Conservation (phyloP, 768 basidiomycete species). For the Boletus barrowsii region DNA sequence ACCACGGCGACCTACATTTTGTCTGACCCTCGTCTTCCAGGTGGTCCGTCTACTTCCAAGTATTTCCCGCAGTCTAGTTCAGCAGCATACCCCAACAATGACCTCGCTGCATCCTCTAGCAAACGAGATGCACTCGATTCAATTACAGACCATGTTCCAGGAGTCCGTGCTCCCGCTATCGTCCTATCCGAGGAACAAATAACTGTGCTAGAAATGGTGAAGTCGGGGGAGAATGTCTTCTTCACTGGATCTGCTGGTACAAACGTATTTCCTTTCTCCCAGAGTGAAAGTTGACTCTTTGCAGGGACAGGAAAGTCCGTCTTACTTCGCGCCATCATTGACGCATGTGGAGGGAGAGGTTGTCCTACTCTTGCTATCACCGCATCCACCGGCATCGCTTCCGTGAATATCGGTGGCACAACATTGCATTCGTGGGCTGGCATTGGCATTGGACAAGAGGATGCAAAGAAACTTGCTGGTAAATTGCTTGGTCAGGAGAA, state of each 20-base stretch:
- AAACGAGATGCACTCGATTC: not conserved
- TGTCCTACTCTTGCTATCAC: conserved; percentile 60
- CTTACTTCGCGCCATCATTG: conserved; percentile 71
- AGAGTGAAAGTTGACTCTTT: conserved; percentile 1
- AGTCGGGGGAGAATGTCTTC: conserved; percentile 65
- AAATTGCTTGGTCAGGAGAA: conserved; percentile 49
- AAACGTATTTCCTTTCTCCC: not conserved
- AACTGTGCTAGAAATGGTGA: conserved; percentile 49
- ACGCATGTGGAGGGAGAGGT: conserved; percentile 37
- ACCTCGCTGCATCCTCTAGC: not conserved
- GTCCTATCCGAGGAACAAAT: conserved; percentile 52
- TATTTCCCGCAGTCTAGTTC: not conserved
- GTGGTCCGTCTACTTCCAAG: not conserved
- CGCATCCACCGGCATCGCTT: conserved; percentile 77
- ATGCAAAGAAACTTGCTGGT: conserved; percentile 46
- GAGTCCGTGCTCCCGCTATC: conserved; percentile 20
- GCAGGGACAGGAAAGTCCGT: conserved; percentile 83
- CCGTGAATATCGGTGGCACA: conserved; percentile 77
- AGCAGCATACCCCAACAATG: not conserved
- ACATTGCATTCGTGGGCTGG: conserved; percentile 86
- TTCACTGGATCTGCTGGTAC: conserved; percentile 83
- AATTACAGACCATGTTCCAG: not conserved
- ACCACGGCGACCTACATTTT: not conserved
- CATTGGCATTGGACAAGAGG: conserved; percentile 67
- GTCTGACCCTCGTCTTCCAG: conserved; percentile 7